Evolutionary conservation across 306 rosid genomes (phyloP), one percentile per base, ranked within the genome.

Genomic region (Luffa aegyptiaca): DNA sequence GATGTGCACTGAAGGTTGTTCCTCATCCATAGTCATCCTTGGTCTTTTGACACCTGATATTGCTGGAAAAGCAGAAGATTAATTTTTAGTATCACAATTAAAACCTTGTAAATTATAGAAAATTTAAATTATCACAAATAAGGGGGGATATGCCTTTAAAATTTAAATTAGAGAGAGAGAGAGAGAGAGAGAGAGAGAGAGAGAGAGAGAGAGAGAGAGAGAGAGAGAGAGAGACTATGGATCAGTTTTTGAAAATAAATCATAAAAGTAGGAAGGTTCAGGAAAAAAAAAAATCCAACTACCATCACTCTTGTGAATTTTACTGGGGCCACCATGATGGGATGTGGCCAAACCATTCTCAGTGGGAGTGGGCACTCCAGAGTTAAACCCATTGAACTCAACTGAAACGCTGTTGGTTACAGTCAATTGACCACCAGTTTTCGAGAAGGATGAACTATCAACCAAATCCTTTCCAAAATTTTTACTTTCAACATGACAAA

Each of bases 21-120:
- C 82, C 73, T 93, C 94, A 52, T 93, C 96, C 73, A 83, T 41
- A 66, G 86, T 77, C 56, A 76, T 37, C 36, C 96, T 88, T 56
- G 92, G 80, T 86, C 97, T 88, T 85, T 93, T 93, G 79, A 85
- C 81, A 84, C 99, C 97, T 78, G 87, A 84, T 76, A 85, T 82
- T 83, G 84, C 93, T 87, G 81, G 72, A 37, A 62, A 44, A 57
- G 39, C 81, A 82, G 62, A 51, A 41, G 51, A 31, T 51, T 51
- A 31, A 16, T 16, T 35, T 31, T 51, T 74, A 74, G 62, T 33
- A 51, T 33, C 46, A 74, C 39, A 45, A 45, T 4, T 18, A 44
- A 14, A 69, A 70, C 56, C 46, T 74, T 31, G 46, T 74, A 13
- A 14, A 51, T 8, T 16, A 17, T 51, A 51, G 39, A 72, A 13